These are phyloP conservation scores for Neofusicoccum ribis DNA, from an alignment of 2,329 filamentous ascomycete species.

Conservation along the genomic window DNA sequence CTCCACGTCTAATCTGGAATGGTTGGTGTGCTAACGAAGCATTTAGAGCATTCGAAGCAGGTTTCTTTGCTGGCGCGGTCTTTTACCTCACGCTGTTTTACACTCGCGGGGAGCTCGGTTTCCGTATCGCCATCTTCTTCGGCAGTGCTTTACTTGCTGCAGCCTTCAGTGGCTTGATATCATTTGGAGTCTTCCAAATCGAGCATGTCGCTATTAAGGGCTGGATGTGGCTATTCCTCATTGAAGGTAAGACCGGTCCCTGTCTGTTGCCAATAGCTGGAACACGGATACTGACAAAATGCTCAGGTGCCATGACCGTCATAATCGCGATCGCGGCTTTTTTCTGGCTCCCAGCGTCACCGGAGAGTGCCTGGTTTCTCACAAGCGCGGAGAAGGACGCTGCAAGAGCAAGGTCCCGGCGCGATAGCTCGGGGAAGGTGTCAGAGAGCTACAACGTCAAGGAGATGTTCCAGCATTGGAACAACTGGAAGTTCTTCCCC, in stretches of 20 bases:
- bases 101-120: slow-evolving; percentile 16
- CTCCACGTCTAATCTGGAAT: too few relatives aligned
- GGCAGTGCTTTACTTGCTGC: slow-evolving; percentile 25
- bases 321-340: slow-evolving; percentile 32
- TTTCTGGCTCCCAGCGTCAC: slow-evolving; percentile 36
- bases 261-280: not conserved
- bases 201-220: slow-evolving; percentile 37
- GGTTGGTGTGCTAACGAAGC: not conserved
- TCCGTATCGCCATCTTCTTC: slow-evolving; percentile 35
- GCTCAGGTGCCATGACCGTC: slow-evolving; percentile 32
- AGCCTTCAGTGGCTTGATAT: slow-evolving; percentile 17
- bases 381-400: slow-evolving; percentile 38
- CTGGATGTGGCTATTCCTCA: slow-evolving; percentile 50
- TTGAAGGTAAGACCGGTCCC: slow-evolving; percentile 40
- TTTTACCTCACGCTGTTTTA: slow-evolving; percentile 18
- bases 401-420: slow-evolving; percentile 46
- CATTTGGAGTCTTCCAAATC: slow-evolving; percentile 45
- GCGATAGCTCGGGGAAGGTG: slow-evolving; percentile 46
- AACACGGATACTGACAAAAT: not conserved
- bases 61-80: slow-evolving; percentile 56
- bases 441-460: slow-evolving; percentile 41
- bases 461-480: slow-evolving; percentile 47
- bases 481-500: slow-evolving; percentile 43
- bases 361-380: slow-evolving; percentile 42
- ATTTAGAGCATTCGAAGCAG: slow-evolving; percentile 49